A percentile compares a stretch with the other conserved stretches of the same genome.
Evolutionary conservation across 2,329 filamentous ascomycete species (phyloP).

Genomic region (Xylaria sp.): DNA sequence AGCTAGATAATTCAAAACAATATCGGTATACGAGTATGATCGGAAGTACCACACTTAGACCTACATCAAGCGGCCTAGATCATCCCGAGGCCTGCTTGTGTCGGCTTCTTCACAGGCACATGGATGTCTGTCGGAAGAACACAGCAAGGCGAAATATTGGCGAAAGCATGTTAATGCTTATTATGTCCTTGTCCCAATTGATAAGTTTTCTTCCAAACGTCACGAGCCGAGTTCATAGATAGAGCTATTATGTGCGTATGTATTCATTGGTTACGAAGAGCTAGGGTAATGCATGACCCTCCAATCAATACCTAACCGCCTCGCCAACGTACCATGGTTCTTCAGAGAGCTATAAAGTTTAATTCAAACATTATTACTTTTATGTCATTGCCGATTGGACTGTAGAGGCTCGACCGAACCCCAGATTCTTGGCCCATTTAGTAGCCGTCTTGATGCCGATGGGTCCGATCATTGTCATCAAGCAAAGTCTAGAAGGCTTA

Average conservation of each 20-base stretch:
- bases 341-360: slow-evolving; percentile 8
- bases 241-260: not conserved
- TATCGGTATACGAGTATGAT: not conserved
- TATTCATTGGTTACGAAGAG: not conserved
- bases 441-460: slow-evolving; percentile 1
- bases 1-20: not conserved
- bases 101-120: not conserved
- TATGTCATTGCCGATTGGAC: slow-evolving; percentile 18
- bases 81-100: not conserved
- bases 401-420: not conserved
- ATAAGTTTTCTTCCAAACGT: not conserved
- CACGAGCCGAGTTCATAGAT: slow-evolving; percentile 2
- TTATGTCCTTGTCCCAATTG: not conserved
- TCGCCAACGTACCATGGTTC: slow-evolving; percentile 10
- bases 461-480: slow-evolving; percentile 16
- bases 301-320: slow-evolving; percentile 10
- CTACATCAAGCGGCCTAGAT: not conserved
- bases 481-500: not conserved
- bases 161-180: not conserved
- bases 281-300: slow-evolving; percentile 12
- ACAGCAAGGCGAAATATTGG: not conserved
- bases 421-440: slow-evolving; percentile 17
- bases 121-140: too few species aligned
- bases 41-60: not conserved
- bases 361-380: slow-evolving; percentile 2